These are phyloP conservation scores for Fusarium sp. DNA, from an alignment of 2,329 filamentous ascomycete species.

Conservation along the genomic window DNA sequence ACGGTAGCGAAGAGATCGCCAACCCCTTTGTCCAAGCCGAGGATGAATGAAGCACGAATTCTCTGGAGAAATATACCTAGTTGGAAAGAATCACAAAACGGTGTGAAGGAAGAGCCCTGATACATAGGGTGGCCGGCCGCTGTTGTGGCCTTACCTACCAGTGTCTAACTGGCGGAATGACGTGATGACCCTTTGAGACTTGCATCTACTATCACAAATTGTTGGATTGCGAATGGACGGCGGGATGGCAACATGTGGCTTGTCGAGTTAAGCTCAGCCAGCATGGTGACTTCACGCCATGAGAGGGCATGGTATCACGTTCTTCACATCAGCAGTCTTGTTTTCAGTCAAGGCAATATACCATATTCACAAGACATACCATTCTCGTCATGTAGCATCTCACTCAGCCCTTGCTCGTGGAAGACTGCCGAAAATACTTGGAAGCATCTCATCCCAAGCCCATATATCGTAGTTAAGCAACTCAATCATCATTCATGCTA, in stretches of 20 bases:
- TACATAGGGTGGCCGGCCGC: not conserved
- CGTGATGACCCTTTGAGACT: conserved; percentile 9
- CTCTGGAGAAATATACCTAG: not conserved
- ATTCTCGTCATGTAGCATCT: conserved; percentile 33
- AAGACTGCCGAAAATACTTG: not conserved
- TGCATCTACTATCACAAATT: conserved; percentile 18
- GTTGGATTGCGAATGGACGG: conserved; percentile 16
- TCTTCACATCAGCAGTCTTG: conserved; percentile 18
- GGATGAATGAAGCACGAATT: conserved; percentile 61
- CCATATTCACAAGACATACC: conserved; percentile 36
- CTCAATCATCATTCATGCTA: not conserved
- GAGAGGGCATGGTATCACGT: conserved; percentile 7
- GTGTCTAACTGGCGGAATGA: conserved; percentile 7
- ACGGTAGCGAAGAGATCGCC: conserved; percentile 94
- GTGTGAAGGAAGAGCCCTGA: not conserved
- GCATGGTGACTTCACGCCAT: not conserved
- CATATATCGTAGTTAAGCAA: conserved; percentile 8
- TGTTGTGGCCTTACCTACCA: not conserved
- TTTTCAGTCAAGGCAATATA: conserved; percentile 40
- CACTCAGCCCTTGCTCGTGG: conserved; percentile 1
- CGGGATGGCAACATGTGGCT: conserved; percentile 2
- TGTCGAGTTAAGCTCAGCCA: not conserved
- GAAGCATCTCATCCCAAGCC: not conserved
- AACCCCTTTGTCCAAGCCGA: conserved; percentile 89
- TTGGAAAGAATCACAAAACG: conserved; percentile 20